Percentiles rank a stretch among this genome's conserved stretches.
phyloP scores from a whole-genome alignment of 345 rosid species.

The Camelina sativa region DNA sequence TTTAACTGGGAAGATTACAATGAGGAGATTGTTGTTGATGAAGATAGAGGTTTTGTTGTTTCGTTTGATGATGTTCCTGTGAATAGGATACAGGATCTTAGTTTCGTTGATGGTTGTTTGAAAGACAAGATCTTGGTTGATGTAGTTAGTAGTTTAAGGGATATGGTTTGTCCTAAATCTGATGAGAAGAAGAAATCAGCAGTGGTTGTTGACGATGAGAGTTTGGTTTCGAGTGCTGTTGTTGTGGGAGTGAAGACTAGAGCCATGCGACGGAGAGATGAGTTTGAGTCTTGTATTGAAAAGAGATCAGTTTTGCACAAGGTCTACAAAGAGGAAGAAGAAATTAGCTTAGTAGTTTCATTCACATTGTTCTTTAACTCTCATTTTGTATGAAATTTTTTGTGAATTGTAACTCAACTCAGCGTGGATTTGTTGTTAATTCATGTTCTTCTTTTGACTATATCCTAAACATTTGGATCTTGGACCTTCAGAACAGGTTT shows the following conservation, averaged over 20 bases:
- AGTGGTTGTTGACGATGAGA: not conserved
- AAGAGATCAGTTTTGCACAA: not conserved
- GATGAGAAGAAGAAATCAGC: constrained; percentile 1
- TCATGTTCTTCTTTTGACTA: not conserved
- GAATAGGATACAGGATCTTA: constrained; percentile 30
- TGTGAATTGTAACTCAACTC: no score
- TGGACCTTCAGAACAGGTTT: not conserved
- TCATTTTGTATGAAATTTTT: not conserved
- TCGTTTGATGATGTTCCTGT: constrained; percentile 40
- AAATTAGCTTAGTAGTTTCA: not conserved
- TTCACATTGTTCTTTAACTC: not conserved
- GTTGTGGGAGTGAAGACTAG: constrained; percentile 39
- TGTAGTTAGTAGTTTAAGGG: constrained; percentile 35
- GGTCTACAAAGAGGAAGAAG: not conserved
- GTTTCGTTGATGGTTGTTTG: not conserved
- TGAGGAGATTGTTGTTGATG: constrained; percentile 10
- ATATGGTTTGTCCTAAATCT: constrained; percentile 11
- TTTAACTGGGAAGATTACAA: constrained; percentile 25
- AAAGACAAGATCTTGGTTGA: constrained; percentile 15
- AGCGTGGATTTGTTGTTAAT: no score
- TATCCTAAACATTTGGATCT: not conserved
- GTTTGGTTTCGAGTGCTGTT: constrained; percentile 6
- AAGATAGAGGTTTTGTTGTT: not conserved
- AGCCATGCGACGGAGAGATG: constrained; percentile 31
- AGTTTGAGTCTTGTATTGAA: not conserved